These are phyloP conservation scores for Cyberlindnera xylosilytica DNA, from an alignment of 805 yeast species.

Conservation along the genomic window DNA sequence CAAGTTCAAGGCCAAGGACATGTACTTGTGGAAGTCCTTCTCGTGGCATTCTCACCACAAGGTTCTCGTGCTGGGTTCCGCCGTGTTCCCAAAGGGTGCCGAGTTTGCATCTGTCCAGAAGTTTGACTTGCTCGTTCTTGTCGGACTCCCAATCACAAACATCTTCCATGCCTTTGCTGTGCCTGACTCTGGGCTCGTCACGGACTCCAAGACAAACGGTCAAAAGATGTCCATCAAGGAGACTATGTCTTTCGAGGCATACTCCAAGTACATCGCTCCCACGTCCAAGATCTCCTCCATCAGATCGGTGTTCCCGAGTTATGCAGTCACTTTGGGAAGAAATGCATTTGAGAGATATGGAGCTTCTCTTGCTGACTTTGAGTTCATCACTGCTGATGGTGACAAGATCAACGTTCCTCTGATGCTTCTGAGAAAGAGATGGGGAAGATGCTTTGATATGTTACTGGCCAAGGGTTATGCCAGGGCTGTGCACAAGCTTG, in stretches of 20 bases:
- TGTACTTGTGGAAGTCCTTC: slow-evolving; percentile 63
- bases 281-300: slow-evolving; percentile 62
- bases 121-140: slow-evolving; percentile 43
- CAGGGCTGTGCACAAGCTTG: slow-evolving; percentile 40
- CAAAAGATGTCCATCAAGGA: slow-evolving; percentile 15
- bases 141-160: slow-evolving; percentile 55
- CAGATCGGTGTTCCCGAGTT: slow-evolving; percentile 68
- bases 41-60: slow-evolving; percentile 80
- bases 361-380: slow-evolving; percentile 64
- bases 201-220: not conserved
- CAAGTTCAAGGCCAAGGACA: slow-evolving; percentile 40
- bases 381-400: slow-evolving; percentile 67
- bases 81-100: slow-evolving; percentile 21
- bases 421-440: slow-evolving; percentile 60
- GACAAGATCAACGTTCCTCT: slow-evolving; percentile 62
- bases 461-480: slow-evolving; percentile 63
- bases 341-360: slow-evolving; percentile 70
- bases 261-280: slow-evolving; percentile 75
- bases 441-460: slow-evolving; percentile 72
- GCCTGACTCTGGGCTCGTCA: slow-evolving; percentile 19
- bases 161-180: slow-evolving; percentile 27
- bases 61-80: slow-evolving; percentile 55
- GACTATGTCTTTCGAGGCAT: slow-evolving; percentile 50
- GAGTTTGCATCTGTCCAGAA: slow-evolving; percentile 38
- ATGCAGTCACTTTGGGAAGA: slow-evolving; percentile 75